Evolutionary conservation across 345 rosid genomes (phyloP).

Genomic region (Eucalyptus guilfoylei): DNA sequence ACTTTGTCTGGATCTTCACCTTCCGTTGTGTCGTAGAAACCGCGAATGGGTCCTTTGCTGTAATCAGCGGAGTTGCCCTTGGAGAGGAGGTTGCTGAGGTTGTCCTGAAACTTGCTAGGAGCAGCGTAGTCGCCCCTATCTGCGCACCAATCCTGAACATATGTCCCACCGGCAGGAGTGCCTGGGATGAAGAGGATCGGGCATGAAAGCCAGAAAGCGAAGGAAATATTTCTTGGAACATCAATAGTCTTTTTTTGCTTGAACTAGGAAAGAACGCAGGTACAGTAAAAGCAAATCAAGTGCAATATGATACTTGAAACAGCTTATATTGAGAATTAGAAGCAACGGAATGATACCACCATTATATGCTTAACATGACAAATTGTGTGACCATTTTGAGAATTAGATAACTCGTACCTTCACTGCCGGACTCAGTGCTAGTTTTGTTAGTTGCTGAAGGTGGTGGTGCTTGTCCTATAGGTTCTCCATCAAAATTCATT

Average conservation of each 20-base stretch:
- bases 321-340: no score
- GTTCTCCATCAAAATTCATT: not conserved
- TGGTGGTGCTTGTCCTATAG: not conserved
- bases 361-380: no score
- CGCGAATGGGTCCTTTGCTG: not conserved
- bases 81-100: not conserved
- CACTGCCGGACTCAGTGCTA: not conserved
- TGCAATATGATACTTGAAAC: no score
- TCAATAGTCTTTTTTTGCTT: not conserved
- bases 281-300: not conserved
- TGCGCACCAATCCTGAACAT: fast-evolving
- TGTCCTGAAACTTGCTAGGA: not conserved
- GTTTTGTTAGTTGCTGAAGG: not conserved
- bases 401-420: not conserved
- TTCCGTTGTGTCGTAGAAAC: not conserved
- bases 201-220: not conserved
- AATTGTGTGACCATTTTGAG: no score
- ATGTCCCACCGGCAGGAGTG: not conserved
- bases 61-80: fast-evolving
- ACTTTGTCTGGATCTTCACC: not conserved
- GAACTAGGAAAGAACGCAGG: not conserved
- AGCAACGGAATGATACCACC: not conserved
- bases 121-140: not conserved
- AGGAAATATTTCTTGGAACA: not conserved
- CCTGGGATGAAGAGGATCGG: not conserved